phyloP scores from a whole-genome alignment of 139 green algal genomes.

The Protoeuglena noctilucae region DNA sequence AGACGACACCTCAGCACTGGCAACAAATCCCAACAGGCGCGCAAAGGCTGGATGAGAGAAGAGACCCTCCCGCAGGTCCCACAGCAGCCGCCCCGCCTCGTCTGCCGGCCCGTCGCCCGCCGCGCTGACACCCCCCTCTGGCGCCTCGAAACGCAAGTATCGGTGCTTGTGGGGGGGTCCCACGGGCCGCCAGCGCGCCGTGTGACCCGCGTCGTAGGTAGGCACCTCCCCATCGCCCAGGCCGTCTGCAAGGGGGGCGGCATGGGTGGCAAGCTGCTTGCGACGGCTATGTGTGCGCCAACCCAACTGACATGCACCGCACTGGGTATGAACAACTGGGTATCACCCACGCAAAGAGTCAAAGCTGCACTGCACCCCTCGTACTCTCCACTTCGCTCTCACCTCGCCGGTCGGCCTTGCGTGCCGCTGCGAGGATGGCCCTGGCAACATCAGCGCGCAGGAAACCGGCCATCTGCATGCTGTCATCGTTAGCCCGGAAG shows the following conservation, averaged over 20 bases:
- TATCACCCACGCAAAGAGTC: too few species aligned
- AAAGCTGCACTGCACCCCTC: too few species aligned
- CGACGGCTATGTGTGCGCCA: too few species aligned
- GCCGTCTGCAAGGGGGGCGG: constrained; percentile 19
- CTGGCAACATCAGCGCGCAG: constrained; percentile 16
- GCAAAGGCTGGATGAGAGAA: constrained; percentile 41
- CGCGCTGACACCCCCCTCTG: constrained; percentile 5
- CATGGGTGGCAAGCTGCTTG: too few species aligned
- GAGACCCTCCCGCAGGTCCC: constrained; percentile 17
- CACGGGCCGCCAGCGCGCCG: constrained; percentile 29
- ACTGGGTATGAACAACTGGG: too few species aligned
- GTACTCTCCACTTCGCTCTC: too few species aligned
- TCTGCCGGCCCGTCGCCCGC: not conserved
- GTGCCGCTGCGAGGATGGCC: constrained; percentile 8
- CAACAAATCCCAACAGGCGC: constrained; percentile 40
- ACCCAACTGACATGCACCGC: too few species aligned
- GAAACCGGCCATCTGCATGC: constrained; percentile 58
- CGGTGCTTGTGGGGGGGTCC: constrained; percentile 72
- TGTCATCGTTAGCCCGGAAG: constrained; percentile 42
- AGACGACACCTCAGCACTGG: too few species aligned
- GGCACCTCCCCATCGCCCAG: constrained; percentile 21
- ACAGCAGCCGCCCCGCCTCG: constrained; percentile 17
- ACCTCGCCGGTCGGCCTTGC: constrained; percentile 29
- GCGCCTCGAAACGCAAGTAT: constrained; percentile 34
- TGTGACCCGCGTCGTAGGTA: constrained; percentile 20